phyloP scores from a whole-genome alignment of 352 stramenopile genomes.

The Phytophthora sp. region DNA sequence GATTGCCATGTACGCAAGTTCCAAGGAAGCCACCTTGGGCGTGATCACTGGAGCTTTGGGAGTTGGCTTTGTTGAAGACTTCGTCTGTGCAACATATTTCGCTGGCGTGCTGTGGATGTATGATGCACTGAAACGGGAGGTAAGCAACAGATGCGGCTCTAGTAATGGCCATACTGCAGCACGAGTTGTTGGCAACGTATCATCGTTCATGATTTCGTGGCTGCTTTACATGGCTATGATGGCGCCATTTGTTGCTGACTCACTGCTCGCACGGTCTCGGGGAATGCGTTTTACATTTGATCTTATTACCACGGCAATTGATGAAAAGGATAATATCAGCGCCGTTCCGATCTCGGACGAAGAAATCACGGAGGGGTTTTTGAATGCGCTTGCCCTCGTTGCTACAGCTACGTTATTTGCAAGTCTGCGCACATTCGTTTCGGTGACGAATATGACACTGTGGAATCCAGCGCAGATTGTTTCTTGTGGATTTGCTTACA shows the following conservation, averaged over 20 bases:
- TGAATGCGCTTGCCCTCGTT: not conserved
- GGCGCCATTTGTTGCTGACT: not conserved
- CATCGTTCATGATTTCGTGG: not conserved
- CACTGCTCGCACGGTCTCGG: not conserved
- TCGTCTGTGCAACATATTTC: not conserved
- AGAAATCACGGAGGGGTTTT: not conserved
- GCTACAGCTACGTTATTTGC: not conserved
- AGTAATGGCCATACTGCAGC: not conserved
- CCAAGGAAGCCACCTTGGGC: not conserved
- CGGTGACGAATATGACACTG: not conserved
- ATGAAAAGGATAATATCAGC: not conserved
- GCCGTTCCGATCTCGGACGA: not conserved
- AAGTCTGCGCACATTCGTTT: not conserved
- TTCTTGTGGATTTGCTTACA: not conserved
- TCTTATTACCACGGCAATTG: not conserved
- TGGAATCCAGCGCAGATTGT: not conserved
- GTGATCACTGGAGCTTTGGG: not conserved
- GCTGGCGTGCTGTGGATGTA: not conserved
- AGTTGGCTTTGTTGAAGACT: not conserved
- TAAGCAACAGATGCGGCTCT: not conserved
- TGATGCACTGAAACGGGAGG: not conserved
- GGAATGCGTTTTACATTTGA: not conserved
- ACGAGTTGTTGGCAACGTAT: not conserved
- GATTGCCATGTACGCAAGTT: not conserved
- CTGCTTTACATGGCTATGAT: not conserved